Evolutionary conservation across 2,329 filamentous ascomycete genomes (phyloP).

Genomic region (Fusarium citri): DNA sequence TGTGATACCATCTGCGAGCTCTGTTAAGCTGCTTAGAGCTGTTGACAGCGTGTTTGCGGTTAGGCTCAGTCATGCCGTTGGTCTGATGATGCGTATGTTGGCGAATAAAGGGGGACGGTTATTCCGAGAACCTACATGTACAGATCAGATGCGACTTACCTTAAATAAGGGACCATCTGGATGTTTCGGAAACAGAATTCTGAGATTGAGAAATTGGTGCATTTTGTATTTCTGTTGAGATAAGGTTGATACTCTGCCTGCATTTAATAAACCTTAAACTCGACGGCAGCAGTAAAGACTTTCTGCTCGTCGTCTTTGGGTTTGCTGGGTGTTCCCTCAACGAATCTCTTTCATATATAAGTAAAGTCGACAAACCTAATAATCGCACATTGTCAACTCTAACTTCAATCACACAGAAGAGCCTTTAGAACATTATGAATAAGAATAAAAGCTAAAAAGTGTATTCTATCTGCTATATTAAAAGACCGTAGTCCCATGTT

Average conservation of each 20-base stretch:
- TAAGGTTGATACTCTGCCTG: background rate
- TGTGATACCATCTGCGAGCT: background rate
- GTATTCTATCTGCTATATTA: background rate
- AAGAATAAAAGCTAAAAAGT: background rate
- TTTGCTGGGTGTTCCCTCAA: background rate
- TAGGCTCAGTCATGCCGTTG: background rate
- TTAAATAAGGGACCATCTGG: too few relatives aligned
- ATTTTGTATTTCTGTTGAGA: background rate
- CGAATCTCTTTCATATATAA: background rate
- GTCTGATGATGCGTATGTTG: background rate
- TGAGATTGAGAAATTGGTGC: background rate
- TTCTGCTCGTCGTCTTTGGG: background rate
- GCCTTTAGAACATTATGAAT: background rate
- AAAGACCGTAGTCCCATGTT: rapidly evolving
- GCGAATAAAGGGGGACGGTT: too few relatives aligned
- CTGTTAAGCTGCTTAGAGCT: background rate
- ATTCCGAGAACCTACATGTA: background rate
- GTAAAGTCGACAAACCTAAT: background rate
- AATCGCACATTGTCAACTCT: background rate
- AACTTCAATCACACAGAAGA: background rate
- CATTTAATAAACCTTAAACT: background rate
- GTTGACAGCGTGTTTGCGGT: background rate
- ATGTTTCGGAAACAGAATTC: background rate
- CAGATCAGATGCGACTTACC: background rate
- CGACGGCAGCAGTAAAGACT: background rate